These are phyloP conservation scores for Diaporthe citriasiana DNA, from an alignment of 2,329 filamentous ascomycete species.

Conservation along the genomic window DNA sequence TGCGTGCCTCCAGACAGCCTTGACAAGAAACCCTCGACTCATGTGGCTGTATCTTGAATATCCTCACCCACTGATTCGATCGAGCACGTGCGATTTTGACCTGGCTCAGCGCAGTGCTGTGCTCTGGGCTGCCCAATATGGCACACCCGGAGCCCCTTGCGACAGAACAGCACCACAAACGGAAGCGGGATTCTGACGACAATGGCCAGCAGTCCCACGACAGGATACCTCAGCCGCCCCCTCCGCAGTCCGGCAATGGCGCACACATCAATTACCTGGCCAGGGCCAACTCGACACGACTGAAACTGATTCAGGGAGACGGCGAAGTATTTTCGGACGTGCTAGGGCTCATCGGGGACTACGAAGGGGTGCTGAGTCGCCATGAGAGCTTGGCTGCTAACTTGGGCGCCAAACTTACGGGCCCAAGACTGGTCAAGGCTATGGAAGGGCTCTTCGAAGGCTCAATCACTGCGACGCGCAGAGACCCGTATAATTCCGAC, in stretches of 20 bases:
- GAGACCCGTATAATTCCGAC: slow-evolving; percentile 69
- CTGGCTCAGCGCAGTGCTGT: slow-evolving; percentile 36
- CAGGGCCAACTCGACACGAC: slow-evolving; percentile 58
- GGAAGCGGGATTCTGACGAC: slow-evolving; percentile 64
- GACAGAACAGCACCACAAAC: slow-evolving; percentile 57
- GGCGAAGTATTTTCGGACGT: slow-evolving; percentile 80
- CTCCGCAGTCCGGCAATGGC: slow-evolving; percentile 58
- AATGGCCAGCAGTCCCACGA: slow-evolving; percentile 55
- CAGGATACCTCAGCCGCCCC: slow-evolving; percentile 60
- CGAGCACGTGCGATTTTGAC: slow-evolving; percentile 20
- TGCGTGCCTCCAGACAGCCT: neutral
- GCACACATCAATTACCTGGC: slow-evolving; percentile 68
- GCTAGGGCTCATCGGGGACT: slow-evolving; percentile 80
- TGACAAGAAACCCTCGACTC: slow-evolving; percentile 9
- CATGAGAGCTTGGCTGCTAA: slow-evolving; percentile 91
- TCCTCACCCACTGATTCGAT: neutral
- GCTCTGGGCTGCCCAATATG: slow-evolving; percentile 52
- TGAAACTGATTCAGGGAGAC: slow-evolving; percentile 68
- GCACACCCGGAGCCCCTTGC: slow-evolving; percentile 50
- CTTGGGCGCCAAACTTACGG: slow-evolving; percentile 85
- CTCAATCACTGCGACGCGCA: slow-evolving; percentile 71
- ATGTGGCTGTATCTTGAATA: slow-evolving; percentile 15
- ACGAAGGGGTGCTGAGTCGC: slow-evolving; percentile 84
- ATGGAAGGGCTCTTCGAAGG: slow-evolving; percentile 90
- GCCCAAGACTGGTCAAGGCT: slow-evolving; percentile 85